Conservation (phyloP, 176 grass and related monocot genomes). For the Lolium perenne region DNA sequence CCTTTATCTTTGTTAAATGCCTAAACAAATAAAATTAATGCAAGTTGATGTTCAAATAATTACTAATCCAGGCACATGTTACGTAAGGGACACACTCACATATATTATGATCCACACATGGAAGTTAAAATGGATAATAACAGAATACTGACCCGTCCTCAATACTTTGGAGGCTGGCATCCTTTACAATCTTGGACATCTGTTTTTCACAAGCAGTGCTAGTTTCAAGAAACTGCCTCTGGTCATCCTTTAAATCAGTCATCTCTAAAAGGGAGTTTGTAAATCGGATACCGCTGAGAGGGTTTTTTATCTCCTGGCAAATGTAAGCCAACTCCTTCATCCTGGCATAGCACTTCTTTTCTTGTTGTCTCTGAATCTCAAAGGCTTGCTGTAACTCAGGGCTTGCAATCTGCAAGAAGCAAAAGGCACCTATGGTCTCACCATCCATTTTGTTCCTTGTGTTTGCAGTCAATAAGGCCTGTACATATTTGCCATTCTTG, state of each 20-base stretch:
- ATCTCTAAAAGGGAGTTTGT: conserved; percentile 84
- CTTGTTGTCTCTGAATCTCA: conserved; percentile 91
- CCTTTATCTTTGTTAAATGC: conserved; percentile 15
- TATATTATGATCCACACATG: conserved; percentile 1
- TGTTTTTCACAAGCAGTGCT: conserved; percentile 87
- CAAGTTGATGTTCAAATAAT: conserved; percentile 2
- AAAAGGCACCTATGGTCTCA: conserved; percentile 81
- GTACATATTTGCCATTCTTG: conserved; percentile 96
- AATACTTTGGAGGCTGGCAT: conserved; percentile 79
- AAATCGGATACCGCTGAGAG: conserved; percentile 88
- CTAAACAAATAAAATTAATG: conserved; percentile 26
- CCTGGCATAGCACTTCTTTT: conserved; percentile 90
- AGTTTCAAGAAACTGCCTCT: conserved; percentile 96
- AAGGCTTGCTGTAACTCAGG: conserved; percentile 91
- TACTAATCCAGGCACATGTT: neutral
- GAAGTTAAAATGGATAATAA: conserved; percentile 22
- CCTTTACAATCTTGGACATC: conserved; percentile 86
- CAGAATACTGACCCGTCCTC: conserved; percentile 76
- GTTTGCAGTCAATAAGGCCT: conserved; percentile 86
- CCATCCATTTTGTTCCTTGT: conserved; percentile 85
- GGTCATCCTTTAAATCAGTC: conserved; percentile 89
- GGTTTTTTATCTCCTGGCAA: conserved; percentile 98
- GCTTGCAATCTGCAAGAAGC: conserved; percentile 95
- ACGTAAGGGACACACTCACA: conserved; percentile 1
- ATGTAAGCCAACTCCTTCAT: conserved; percentile 98